Evolutionary conservation across 139 green algal genomes (phyloP).

Genomic region (Chlamydomonas urium): DNA sequence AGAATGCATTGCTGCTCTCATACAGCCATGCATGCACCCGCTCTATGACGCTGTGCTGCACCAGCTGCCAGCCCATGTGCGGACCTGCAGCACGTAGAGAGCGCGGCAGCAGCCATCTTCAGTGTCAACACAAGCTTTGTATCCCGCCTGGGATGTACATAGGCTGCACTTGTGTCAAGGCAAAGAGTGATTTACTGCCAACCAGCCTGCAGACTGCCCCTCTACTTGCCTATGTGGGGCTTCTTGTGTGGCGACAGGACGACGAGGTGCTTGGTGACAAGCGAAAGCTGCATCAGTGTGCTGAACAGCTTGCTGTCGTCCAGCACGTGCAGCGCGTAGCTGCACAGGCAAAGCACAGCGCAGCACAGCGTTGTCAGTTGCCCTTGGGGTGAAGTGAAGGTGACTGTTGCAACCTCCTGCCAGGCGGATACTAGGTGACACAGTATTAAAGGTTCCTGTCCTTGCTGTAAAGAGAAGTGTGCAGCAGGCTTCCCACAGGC

Average conservation of each 20-base stretch:
- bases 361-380: no score
- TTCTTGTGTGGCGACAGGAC: slow-evolving; percentile 28
- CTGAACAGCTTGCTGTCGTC: slow-evolving; percentile 13
- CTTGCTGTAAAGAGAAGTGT: no score
- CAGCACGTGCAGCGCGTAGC: slow-evolving; percentile 26
- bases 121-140: neutral
- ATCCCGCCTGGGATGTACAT: neutral
- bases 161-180: neutral
- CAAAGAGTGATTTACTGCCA: neutral
- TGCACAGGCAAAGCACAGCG: neutral
- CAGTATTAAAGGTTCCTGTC: no score
- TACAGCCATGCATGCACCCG: slow-evolving; percentile 10
- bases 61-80: neutral
- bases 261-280: slow-evolving; percentile 8
- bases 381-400: no score
- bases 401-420: no score
- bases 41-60: slow-evolving; percentile 3
- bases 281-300: slow-evolving; percentile 19
- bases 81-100: neutral
- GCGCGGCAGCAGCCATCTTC: neutral
- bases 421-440: no score
- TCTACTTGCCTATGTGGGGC: neutral
- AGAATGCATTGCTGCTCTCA: neutral
- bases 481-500: no score
- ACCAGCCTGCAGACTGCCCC: no score